Base-by-base conservation (phyloP, 2,329 filamentous ascomycete genomes). In the Penicillium sp. region DNA sequence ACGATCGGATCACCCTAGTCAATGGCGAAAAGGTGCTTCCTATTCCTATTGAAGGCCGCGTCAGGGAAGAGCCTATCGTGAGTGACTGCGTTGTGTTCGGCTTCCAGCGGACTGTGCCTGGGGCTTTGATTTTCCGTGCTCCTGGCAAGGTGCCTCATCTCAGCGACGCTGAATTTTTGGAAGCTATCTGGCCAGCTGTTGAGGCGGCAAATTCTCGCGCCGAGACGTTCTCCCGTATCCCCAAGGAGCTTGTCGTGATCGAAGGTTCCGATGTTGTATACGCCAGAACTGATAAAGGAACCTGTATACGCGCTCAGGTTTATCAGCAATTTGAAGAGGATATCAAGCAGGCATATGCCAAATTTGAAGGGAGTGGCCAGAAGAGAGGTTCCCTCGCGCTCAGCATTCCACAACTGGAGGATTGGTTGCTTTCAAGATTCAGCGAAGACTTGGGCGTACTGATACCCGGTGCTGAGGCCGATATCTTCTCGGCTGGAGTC, bases 31-130 rank as follows among this genome's bases (percentile, higher is more conserved):
- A 77, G 49, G 72, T 74, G 0, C 63, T 74, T 17, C 74, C 74
- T 0, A 65, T 76, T 10, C 67, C 69, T 0, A 72, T 75, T 29
- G 82, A 84, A 60, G 73, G 75, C 5, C 69, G 72, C 0, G 73
- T 84, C 15, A 69, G 77, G 13, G 73, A 79, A 48, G 70, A 78
- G 40, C 64, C 69, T 2, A 63, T 76, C 0, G 77, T 84, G 0
- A 69, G 73, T 26, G 81, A 84, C 49, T 76, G 75, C 0, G 68
- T 81, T 4, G 73, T 83, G 1, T 81, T 83, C 53, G 81, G 81
- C 6, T 59, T 0, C 71, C 75, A 17, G 75, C 75, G 21, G 76
- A 10, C 59, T 77, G n/a, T 57, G 79, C 33, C 67, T 80, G 39
- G 68, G 78, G 40, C 73, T 71, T 35, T 70, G 69, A 40, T 72